phyloP scores from a whole-genome alignment of 2,329 filamentous ascomycete genomes.

The Huntiella omanensis region DNA sequence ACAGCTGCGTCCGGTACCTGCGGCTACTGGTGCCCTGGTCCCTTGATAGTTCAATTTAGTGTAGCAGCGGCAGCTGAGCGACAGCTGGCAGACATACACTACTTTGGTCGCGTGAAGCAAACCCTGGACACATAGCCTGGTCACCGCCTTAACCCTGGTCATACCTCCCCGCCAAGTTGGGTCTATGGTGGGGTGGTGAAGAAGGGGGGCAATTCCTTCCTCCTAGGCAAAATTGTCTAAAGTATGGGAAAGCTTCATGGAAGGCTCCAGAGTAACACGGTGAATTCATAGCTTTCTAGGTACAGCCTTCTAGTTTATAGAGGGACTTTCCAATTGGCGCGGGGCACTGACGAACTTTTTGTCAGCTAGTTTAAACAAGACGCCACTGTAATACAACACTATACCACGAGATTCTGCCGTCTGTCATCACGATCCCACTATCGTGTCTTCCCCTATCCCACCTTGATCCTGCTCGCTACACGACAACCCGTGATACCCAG shows the following conservation, averaged over 20 bases:
- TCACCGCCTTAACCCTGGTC: not conserved
- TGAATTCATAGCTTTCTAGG: not conserved
- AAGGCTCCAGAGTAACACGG: conserved; percentile 2
- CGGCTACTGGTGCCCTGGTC: no score
- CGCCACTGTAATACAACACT: not conserved
- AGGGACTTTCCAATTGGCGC: not conserved
- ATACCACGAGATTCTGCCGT: not conserved
- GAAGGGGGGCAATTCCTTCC: conserved; percentile 1
- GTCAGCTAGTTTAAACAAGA: not conserved
- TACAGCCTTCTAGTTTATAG: not conserved
- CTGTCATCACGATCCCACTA: conserved; percentile 4
- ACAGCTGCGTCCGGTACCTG: not conserved
- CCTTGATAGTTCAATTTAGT: no score
- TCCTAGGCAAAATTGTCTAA: not conserved
- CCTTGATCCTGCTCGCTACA: conserved; percentile 9
- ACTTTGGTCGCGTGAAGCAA: not conserved
- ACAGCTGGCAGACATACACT: not conserved
- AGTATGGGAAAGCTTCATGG: not conserved
- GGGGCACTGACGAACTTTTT: not conserved
- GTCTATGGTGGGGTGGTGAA: conserved; percentile 1
- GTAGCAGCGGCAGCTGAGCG: not conserved
- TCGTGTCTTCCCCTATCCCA: conserved; percentile 9
- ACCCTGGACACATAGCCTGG: not conserved
- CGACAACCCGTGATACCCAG: conserved; percentile 16
- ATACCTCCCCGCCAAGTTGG: not conserved